Base-by-base conservation (phyloP, 345 rosid species). In the Camelina sativa region DNA sequence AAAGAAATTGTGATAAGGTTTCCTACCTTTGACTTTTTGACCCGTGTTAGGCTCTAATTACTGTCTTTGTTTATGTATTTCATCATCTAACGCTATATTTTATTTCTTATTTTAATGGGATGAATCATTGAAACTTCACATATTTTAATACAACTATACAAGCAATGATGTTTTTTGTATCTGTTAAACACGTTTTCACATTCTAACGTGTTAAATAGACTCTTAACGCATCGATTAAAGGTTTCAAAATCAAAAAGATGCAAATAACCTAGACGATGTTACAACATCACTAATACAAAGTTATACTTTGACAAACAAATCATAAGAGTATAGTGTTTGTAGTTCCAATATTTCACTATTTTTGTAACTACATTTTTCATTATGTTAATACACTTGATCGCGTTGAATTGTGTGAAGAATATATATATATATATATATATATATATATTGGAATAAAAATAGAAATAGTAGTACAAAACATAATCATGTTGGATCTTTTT, bases 1-100 rank as follows among this genome's bases (percentile, higher is more conserved):
- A 43, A 22, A 34, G 37, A 34, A 34, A 34, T 34, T 61, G 69
- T 19, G 47, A 15, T 11, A 30, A 76, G 57, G 47, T 56, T 46
- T 68, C 32, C 51, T 61, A 20, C 32, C 51, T 61, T 30, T 60
- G 56, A 67, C 73, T 30, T 51, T 68, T 20, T 62, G 62, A 67
- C 54, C 19, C 37, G 8, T 34, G 7, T 34, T 28, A 28, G 37
- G 37, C 37, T 34, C 12, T 28, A 28, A 1, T 19, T 20, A 43
- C 2, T 3, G 58, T 47, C 23, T 23, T 57, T 57, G 41, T 23
- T 20, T 44, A 43, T 37, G 72, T 17, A 58, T 57, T 66, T 28
- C 32, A 67, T 35, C 54, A 38, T 23, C 44, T 12, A 48, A 32
- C 50, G 5, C 32, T 11, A 37, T 64, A 34, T 23, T 63, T 30